These are phyloP conservation scores for Phytophthora lateralis DNA, from an alignment of 352 stramenopile genomes.

Conservation along the genomic window DNA sequence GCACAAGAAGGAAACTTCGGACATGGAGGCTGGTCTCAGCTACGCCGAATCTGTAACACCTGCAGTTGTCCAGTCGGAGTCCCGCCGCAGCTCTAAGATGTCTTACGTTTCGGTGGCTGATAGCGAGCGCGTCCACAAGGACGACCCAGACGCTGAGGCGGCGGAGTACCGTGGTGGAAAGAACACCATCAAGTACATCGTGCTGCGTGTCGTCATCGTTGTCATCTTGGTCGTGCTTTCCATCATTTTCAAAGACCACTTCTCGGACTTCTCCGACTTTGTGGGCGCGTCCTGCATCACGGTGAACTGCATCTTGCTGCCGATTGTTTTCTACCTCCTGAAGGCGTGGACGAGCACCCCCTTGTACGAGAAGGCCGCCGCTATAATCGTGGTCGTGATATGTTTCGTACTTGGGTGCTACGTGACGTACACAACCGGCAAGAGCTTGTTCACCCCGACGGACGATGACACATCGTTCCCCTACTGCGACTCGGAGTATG, in stretches of 20 bases:
- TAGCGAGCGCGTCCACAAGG: slow-evolving; percentile 29
- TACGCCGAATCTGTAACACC: slow-evolving; percentile 25
- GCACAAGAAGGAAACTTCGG: slow-evolving; percentile 28
- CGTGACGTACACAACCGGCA: slow-evolving; percentile 31
- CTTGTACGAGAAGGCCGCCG: slow-evolving; percentile 24
- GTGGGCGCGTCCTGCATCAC: slow-evolving; percentile 44
- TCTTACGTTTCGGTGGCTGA: slow-evolving; percentile 48
- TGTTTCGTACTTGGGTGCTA: slow-evolving; percentile 28
- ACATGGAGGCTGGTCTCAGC: slow-evolving; percentile 22
- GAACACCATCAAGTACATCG: slow-evolving; percentile 44
- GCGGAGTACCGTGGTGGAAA: slow-evolving; percentile 43
- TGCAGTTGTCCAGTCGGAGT: slow-evolving; percentile 19
- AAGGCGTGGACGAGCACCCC: slow-evolving; percentile 26
- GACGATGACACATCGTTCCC: slow-evolving; percentile 27
- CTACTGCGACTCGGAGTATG: slow-evolving; percentile 37
- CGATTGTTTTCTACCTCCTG: slow-evolving; percentile 43
- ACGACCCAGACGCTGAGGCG: slow-evolving; percentile 29
- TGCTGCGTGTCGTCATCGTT: slow-evolving; percentile 44
- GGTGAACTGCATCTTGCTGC: slow-evolving; percentile 43
- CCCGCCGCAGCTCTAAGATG: slow-evolving; percentile 40
- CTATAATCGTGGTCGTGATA: slow-evolving; percentile 19
- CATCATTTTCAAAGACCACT: slow-evolving; percentile 42
- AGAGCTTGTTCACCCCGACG: slow-evolving; percentile 21
- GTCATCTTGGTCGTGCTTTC: slow-evolving; percentile 40
- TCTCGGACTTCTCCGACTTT: slow-evolving; percentile 46